Conservation (phyloP, 2,329 filamentous ascomycete species). For the Fusarium sp. region DNA sequence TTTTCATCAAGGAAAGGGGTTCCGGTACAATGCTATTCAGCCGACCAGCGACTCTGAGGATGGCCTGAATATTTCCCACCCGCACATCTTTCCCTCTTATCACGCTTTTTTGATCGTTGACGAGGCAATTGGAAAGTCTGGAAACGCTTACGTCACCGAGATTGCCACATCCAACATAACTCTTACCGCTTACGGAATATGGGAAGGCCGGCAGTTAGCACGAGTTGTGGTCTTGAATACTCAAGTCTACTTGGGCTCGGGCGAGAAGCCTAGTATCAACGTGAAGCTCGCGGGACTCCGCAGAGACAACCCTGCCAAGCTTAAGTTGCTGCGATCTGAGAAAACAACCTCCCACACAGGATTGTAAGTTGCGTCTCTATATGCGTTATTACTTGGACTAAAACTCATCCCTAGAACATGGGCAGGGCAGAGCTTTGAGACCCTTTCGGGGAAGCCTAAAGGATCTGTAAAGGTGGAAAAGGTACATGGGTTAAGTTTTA, state of each 20-base stretch:
- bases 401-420: neutral
- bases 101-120: neutral
- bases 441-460: neutral
- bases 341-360: neutral
- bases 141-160: neutral
- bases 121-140: neutral
- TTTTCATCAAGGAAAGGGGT: neutral
- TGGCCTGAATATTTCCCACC: neutral
- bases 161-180: neutral
- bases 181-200: neutral
- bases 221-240: neutral
- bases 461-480: neutral
- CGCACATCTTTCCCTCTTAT: neutral
- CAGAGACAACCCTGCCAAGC: neutral
- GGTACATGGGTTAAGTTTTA: neutral
- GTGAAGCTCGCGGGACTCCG: neutral
- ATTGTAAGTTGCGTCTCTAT: neutral
- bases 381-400: neutral
- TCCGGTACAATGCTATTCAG: neutral
- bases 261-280: neutral
- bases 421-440: conserved; percentile 2
- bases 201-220: neutral
- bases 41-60: neutral
- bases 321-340: neutral
- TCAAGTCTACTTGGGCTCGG: neutral